These are phyloP conservation scores for Cytospora piceicola DNA, from an alignment of 2,329 filamentous ascomycete genomes.

Conservation along the genomic window DNA sequence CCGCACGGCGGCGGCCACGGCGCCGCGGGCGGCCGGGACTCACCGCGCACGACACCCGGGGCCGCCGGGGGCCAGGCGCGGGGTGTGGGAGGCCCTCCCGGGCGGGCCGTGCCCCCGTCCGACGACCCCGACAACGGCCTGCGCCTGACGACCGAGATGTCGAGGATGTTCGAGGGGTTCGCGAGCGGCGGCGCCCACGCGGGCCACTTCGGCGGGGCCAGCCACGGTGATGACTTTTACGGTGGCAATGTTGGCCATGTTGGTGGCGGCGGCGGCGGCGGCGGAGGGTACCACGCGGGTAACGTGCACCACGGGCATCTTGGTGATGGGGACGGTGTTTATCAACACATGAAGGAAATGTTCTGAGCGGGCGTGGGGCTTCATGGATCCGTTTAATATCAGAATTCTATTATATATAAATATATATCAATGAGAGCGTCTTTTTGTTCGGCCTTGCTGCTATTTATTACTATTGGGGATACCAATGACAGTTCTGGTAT, in stretches of 20 bases:
- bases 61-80: background rate
- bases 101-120: background rate
- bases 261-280: too few relatives aligned
- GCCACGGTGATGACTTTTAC: slow-evolving; percentile 11
- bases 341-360: slow-evolving; percentile 25
- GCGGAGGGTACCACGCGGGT: slow-evolving; percentile 12
- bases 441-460: background rate
- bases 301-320: background rate
- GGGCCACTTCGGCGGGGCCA: slow-evolving; percentile 6
- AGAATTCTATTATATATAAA: too few relatives aligned
- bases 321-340: slow-evolving; percentile 16
- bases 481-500: too few relatives aligned
- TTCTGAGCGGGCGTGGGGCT: slow-evolving; percentile 6
- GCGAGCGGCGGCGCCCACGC: slow-evolving; percentile 34
- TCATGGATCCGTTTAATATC: background rate
- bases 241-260: background rate
- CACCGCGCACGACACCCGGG: slow-evolving; percentile 6
- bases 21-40: background rate
- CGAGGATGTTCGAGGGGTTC: slow-evolving; percentile 50
- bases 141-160: slow-evolving; percentile 59
- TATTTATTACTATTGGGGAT: background rate
- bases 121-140: slow-evolving; percentile 47
- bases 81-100: background rate
- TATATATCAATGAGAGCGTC: background rate
- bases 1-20: slow-evolving; percentile 8